Evolutionary conservation across 2,329 filamentous ascomycete species (phyloP), one percentile per base, ranked within the genome.

Genomic region (Curvularia verruculosa): DNA sequence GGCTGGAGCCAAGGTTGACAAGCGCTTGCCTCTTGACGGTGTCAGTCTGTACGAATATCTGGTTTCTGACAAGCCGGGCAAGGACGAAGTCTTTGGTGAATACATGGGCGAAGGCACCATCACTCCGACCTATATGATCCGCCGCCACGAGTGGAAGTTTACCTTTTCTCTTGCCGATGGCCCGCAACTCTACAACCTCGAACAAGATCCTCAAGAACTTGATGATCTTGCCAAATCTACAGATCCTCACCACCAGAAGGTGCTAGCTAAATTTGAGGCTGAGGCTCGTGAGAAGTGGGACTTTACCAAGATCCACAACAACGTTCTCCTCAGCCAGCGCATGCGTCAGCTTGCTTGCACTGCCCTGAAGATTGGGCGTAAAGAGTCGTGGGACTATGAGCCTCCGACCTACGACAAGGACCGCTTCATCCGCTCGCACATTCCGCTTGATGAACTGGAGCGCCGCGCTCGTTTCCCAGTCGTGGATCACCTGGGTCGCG

Each of bases 31-130:
- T 1, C 89, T 97, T 80, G 93, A 97, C 68, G 93, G 93, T 34
- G 82, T 87, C 29, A 95, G 90, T 39, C 83, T 97, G 65, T 67
- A 72, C 51, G 65, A 71, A 31, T 75, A 76, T 40, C 64, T 75
- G 0, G 66, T 75, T 7, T 75, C 72, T 1, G 69, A 76, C 37
- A 68, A 85, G n/a, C 69, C 82, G 70, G 87, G 86, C 39, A 88
- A 89, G 59, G 92, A 97, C 75, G 95, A 90, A 10, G 92, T 95
- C n/a, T 89, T 94, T 68, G 92, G 92, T 59, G 93, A 97, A 79
- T 97, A 97, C 80, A 96, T 94, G 71, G 93, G 92, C 48, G 93
- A 97, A 78, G 93, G 93, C 46, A 96, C 93, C 1, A 83, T 96
- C 54, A 88, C 90, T 4, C 93, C 93, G 1, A 85, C 96, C 54